phyloP scores from a whole-genome alignment of 2,329 filamentous ascomycete species.

The Neofusicoccum kwambonambiense region DNA sequence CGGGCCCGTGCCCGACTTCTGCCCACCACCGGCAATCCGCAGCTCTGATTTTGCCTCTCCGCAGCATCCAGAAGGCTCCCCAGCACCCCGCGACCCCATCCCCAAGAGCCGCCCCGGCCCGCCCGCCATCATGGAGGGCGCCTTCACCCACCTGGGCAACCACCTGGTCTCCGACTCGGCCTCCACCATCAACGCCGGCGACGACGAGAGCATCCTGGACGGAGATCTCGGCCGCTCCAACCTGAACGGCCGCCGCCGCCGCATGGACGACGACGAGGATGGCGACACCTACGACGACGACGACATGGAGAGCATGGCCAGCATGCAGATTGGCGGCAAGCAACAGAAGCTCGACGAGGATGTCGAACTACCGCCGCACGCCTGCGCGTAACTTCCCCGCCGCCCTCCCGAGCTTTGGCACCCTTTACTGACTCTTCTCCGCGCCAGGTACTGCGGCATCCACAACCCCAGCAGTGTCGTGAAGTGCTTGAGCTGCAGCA shows the following conservation, averaged over 20 bases:
- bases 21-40: slow-evolving; percentile 17
- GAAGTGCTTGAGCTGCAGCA: slow-evolving; percentile 91
- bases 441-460: slow-evolving; percentile 84
- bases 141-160: slow-evolving; percentile 85
- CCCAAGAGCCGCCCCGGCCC: slow-evolving; percentile 16
- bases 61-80: slow-evolving; percentile 7
- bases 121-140: slow-evolving; percentile 67
- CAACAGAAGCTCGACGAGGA: slow-evolving; percentile 67
- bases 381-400: slow-evolving; percentile 70
- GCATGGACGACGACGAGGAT: slow-evolving; percentile 81
- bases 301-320: slow-evolving; percentile 68
- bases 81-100: slow-evolving; percentile 17
- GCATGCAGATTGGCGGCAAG: slow-evolving; percentile 72
- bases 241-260: slow-evolving; percentile 60
- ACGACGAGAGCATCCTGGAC: slow-evolving; percentile 82
- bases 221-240: slow-evolving; percentile 56
- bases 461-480: slow-evolving; percentile 94
- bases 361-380: slow-evolving; percentile 81
- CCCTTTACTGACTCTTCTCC: slow-evolving; percentile 17
- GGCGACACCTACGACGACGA: slow-evolving; percentile 82
- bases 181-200: slow-evolving; percentile 83
- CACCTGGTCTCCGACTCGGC: slow-evolving; percentile 81
- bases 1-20: slow-evolving; percentile 7
- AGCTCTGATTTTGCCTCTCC: slow-evolving; percentile 18
- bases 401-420: slow-evolving; percentile 8